phyloP scores from a whole-genome alignment of 2,329 filamentous ascomycete species.

The Erysiphe pulchra region DNA sequence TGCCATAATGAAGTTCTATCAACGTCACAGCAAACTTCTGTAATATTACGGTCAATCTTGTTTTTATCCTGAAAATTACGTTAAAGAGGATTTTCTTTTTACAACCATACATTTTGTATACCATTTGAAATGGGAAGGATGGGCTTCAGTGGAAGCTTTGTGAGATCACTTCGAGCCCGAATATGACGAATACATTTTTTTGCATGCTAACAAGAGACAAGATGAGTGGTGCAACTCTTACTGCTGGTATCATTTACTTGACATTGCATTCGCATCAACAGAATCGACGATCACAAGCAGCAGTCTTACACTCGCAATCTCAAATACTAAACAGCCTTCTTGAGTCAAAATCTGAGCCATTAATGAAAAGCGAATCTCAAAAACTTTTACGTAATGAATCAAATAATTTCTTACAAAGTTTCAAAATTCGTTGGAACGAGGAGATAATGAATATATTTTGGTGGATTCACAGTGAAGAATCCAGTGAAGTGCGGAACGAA shows the following conservation, averaged over 20 bases:
- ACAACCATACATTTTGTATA: background rate
- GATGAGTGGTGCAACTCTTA: conserved; percentile 54
- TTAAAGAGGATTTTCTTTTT: background rate
- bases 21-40: too few relatives aligned
- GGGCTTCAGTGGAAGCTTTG: conserved; percentile 39
- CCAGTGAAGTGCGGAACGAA: conserved; percentile 32
- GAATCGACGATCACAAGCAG: conserved; percentile 33
- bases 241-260: conserved; percentile 47
- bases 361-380: conserved; percentile 25
- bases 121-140: conserved; percentile 19
- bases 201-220: conserved; percentile 14
- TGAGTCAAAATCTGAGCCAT: conserved; percentile 21
- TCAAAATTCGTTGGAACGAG: conserved; percentile 57
- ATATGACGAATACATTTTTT: conserved; percentile 1
- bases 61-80: too few relatives aligned
- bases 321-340: conserved; percentile 22
- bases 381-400: conserved; percentile 22
- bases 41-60: too few relatives aligned
- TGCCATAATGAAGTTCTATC: too few relatives aligned
- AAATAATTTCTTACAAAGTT: conserved; percentile 32
- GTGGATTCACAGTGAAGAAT: conserved; percentile 40
- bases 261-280: conserved; percentile 43
- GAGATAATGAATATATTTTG: conserved; percentile 42
- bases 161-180: conserved; percentile 18
- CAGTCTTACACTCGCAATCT: conserved; percentile 29